A percentile compares a stretch with the other conserved stretches of the same genome.
Evolutionary conservation across 2,329 filamentous ascomycete genomes (phyloP).

Genomic region (Colletotrichum falcatum): DNA sequence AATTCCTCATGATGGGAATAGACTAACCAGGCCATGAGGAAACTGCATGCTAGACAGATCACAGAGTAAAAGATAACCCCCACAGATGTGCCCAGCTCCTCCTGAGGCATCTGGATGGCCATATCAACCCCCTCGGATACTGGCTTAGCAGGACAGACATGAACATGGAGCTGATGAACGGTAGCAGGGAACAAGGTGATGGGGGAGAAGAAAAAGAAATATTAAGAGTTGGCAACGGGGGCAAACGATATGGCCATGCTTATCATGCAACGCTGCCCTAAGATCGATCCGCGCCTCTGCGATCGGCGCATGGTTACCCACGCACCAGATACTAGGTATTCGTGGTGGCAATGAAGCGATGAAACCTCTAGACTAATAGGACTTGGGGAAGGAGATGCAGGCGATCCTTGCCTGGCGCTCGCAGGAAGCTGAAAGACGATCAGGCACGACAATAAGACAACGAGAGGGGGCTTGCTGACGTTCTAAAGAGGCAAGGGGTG

Average conservation of each 20-base stretch:
- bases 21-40: constrained; percentile 52
- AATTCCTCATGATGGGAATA: constrained; percentile 54
- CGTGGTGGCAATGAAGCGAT: background rate
- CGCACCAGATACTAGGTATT: background rate
- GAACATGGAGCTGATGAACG: constrained; percentile 24
- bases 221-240: constrained; percentile 27
- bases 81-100: constrained; percentile 49
- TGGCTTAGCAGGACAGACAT: constrained; percentile 32
- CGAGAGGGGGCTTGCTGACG: constrained; percentile 24
- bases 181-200: constrained; percentile 33
- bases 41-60: constrained; percentile 49
- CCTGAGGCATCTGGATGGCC: constrained; percentile 52
- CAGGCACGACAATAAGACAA: constrained; percentile 11
- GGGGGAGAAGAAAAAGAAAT: constrained; percentile 14
- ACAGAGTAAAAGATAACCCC: constrained; percentile 52
- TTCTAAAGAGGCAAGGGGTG: constrained; percentile 26
- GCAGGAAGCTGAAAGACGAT: constrained; percentile 19
- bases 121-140: constrained; percentile 45
- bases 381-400: background rate
- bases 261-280: constrained; percentile 39
- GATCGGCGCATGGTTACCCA: constrained; percentile 36
- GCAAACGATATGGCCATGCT: constrained; percentile 37
- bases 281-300: constrained; percentile 27
- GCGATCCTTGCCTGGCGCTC: constrained; percentile 11
- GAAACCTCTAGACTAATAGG: constrained; percentile 3